Base-by-base conservation (phyloP, 2,329 filamentous ascomycete genomes). In the Fonsecaea pugnacius region DNA sequence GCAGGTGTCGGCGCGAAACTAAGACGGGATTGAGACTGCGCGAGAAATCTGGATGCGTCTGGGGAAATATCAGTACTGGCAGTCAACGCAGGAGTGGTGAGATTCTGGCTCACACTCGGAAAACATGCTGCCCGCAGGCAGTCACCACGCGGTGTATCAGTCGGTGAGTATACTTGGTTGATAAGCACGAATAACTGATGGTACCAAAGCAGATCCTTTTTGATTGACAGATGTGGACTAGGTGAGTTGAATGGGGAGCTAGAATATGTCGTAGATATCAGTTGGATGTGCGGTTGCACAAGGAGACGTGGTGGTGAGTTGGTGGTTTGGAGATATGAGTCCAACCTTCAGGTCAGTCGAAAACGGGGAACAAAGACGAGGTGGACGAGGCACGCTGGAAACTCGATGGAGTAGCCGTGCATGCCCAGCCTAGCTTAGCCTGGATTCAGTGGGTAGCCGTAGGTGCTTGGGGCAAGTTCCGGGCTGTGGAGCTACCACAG, bases 11-110 rank as follows among this genome's bases (percentile, higher is more conserved):
- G 78, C 75, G 89, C 86, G 79, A 92, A 87, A 70, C 90, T 91
- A 73, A 98, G 83, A 68, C 92, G 89, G 67, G 93, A 96, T 82
- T 96, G 93, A 70, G 93, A 97, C 85, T 98, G 95, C 67, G 93
- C 91, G 73, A 99, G 87, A 77, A 99, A 99, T 72, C 89, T 90
- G 71, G 94, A 98, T 73, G 95, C 95, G 89, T 98, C 95, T 97
- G 57, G 40, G 55, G 67, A 68, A 70, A 63, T 70, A 66, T 71
- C 64, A 77, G 80, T 70, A 78, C 76, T 80, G 18, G 21, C n/a
- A 27, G 10, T 38, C 18, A 56, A 7, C 18, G 18, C 46, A 43
- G 55, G 43, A 18, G 78, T 80, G 78, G 76, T 77, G 77, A 64
- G 59, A 67, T 52, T 54, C 12, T 18, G 51, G 52, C 91, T 80